Conservation (phyloP, 192 early-diverging fungal genomes). For the Dispira simplex region DNA sequence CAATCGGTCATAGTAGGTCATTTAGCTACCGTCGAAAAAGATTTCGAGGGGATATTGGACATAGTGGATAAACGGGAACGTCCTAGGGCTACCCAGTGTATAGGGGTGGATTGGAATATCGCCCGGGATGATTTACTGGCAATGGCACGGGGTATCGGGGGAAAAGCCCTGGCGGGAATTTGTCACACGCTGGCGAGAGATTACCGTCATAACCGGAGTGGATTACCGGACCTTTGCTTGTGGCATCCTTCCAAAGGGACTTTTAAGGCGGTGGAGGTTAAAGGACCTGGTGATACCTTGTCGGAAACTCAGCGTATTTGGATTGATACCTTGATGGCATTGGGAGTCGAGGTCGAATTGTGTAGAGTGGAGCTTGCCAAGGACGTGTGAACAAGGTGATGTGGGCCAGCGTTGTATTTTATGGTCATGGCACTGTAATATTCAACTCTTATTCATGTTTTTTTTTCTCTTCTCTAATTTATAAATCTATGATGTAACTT, state of each 20-base stretch:
- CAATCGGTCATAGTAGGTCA: constrained; percentile 20
- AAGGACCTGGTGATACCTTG: constrained; percentile 51
- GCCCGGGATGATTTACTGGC: constrained; percentile 22
- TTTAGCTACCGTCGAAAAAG: constrained; percentile 12
- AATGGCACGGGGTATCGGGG: constrained; percentile 42
- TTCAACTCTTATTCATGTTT: too few relatives aligned
- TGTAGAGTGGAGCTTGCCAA: not conserved
- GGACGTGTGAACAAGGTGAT: too few relatives aligned
- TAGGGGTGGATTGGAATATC: constrained; percentile 34
- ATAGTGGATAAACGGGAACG: constrained; percentile 24
- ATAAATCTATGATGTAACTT: too few relatives aligned
- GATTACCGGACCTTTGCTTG: constrained; percentile 54
- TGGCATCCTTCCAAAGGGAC: constrained; percentile 40
- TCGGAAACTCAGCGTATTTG: constrained; percentile 36
- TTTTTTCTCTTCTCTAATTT: too few relatives aligned
- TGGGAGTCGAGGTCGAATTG: not conserved
- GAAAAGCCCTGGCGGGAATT: constrained; percentile 32
- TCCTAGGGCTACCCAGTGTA: constrained; percentile 22
- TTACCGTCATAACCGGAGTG: constrained; percentile 40
- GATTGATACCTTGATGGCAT: not conserved
- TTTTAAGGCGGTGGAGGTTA: constrained; percentile 30
- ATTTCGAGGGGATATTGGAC: constrained; percentile 16
- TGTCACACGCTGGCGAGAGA: constrained; percentile 43
- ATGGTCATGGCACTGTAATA: too few relatives aligned
- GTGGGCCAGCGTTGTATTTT: too few relatives aligned